Evolutionary conservation across 1,284 basidiomycete species (phyloP).

Genomic region (Heterobasidion irregulare): DNA sequence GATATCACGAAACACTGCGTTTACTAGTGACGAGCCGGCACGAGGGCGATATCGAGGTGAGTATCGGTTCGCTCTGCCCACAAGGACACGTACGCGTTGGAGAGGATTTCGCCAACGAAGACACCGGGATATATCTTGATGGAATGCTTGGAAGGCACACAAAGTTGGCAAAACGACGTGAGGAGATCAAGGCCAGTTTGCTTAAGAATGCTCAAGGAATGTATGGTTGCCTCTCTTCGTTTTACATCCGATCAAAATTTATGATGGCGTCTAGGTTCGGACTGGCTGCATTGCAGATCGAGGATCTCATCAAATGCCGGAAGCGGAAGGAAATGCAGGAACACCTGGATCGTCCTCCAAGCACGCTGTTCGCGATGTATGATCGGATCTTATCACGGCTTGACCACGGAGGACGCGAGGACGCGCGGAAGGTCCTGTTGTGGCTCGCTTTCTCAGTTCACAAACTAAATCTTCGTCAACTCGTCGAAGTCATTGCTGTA

Average conservation of each 20-base stretch:
- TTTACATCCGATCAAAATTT: too few relatives aligned
- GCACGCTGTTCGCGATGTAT: background rate
- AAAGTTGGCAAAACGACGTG: background rate
- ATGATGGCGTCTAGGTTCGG: background rate
- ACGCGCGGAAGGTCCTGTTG: background rate
- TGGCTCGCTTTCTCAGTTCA: background rate
- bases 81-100: background rate
- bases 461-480: background rate
- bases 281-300: too few relatives aligned
- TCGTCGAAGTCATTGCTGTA: background rate
- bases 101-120: background rate
- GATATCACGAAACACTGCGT: background rate
- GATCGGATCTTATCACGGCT: background rate
- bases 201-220: background rate
- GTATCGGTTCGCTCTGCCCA: background rate
- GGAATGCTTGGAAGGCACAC: background rate
- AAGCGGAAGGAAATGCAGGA: background rate
- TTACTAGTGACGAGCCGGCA: background rate
- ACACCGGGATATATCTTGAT: background rate
- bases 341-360: background rate
- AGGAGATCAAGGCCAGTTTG: background rate
- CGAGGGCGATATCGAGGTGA: background rate
- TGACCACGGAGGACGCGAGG: background rate
- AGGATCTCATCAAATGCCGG: too few relatives aligned
- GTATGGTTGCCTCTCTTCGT: background rate